Evolutionary conservation across 495 filamentous ascomycete genomes (phyloP), one percentile per base, ranked within the genome.

Genomic region (Penicillium arizonense): DNA sequence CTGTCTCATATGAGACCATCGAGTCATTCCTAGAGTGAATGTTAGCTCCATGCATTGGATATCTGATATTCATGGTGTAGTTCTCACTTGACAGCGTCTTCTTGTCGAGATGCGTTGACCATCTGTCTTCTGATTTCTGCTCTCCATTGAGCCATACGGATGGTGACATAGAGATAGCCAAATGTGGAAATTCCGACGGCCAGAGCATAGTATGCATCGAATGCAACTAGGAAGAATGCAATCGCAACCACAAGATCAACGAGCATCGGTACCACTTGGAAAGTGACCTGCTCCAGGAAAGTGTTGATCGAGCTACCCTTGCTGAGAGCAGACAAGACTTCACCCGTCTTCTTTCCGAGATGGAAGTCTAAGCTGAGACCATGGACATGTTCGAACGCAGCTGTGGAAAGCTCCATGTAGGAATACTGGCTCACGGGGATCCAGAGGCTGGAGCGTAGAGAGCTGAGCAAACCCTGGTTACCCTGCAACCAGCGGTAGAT

Each of bases 331-430:
- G 91, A 96, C 23, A 97, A 75, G 13, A 98, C 91, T 68, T 98
- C 94, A 21, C 94, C 94, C 1, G 94, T 97, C 68, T 92, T 91
- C 73, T 98, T 98, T 38, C 91, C 89, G 10, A 97, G 81, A 68
- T 98, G 94, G 61, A 98, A 98, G 63, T 97, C 94, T 57, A 97
- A 76, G 69, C 92, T 96, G 13, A 98, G 82, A 34, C 86, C 84
- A 68, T 97, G 94, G 14, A 98, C 94, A 64, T 98, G 94, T 68
- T 97, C 94, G 61, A 98, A 98, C 5, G 93, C 88, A 7, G 94
- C 91, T 2, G 91, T 93, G 1, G 91, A 96, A 26, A 98, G 80
- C 44, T 94, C 90, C 68, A 90, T 88, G 68, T 97, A 98, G 7
- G 93, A 95, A 68, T 97, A 96, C 65, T 98, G 94, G 33, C 90